Evolutionary conservation across 495 filamentous ascomycete genomes (phyloP).

Genomic region (Penicillium turbatum): DNA sequence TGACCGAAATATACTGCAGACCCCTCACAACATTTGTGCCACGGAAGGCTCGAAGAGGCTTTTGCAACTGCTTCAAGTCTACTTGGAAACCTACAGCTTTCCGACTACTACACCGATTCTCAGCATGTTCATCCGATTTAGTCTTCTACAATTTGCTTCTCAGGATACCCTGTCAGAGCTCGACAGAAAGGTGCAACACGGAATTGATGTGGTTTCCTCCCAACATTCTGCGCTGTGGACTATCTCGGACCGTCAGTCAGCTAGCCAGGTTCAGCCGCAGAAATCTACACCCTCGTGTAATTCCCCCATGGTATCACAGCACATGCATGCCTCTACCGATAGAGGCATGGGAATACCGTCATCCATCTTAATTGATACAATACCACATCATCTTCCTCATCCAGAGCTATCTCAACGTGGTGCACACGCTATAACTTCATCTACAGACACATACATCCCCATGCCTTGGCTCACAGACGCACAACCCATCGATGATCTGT

Average conservation of each 20-base stretch:
- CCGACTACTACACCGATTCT: constrained; percentile 36
- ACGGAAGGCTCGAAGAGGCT: constrained; percentile 34
- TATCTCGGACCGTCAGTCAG: constrained; percentile 10
- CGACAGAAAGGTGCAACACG: constrained; percentile 29
- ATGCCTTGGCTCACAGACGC: constrained; percentile 33
- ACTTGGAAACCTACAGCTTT: constrained; percentile 39
- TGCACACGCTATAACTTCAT: not conserved
- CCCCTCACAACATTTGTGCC: constrained; percentile 23
- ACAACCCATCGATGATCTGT: constrained; percentile 28
- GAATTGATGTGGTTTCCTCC: constrained; percentile 29
- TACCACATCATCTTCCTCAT: constrained; percentile 12
- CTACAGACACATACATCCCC: constrained; percentile 25
- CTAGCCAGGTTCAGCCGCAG: not conserved
- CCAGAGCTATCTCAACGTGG: constrained; percentile 3
- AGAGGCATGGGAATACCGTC: constrained; percentile 9
- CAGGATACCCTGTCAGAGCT: constrained; percentile 20
- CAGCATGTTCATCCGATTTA: constrained; percentile 31
- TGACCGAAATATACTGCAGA: constrained; percentile 22
- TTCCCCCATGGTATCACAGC: constrained; percentile 14
- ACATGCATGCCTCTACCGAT: constrained; percentile 1
- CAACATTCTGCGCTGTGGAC: constrained; percentile 36
- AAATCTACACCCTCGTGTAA: constrained; percentile 1
- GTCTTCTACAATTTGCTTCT: constrained; percentile 14
- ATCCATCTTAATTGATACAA: not conserved
- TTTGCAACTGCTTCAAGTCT: constrained; percentile 31